Evolutionary conservation across 2,329 filamentous ascomycete genomes (phyloP).

Genomic region (Rutstroemia sydowiana): DNA sequence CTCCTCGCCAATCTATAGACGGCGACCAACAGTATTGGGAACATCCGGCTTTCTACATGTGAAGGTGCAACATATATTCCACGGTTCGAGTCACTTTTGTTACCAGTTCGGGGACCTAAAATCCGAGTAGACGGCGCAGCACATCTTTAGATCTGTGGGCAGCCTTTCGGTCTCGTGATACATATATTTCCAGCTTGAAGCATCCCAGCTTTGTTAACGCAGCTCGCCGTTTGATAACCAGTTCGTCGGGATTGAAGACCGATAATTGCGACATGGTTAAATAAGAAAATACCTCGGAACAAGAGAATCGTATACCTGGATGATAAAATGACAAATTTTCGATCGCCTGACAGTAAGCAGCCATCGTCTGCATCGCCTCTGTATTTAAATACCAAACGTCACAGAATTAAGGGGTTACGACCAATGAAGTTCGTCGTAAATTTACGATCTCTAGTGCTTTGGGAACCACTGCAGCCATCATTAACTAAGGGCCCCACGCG

Average conservation of each 20-base stretch:
- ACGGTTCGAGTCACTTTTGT: conserved; percentile 7
- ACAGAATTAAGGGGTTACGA: too few relatives aligned
- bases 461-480: too few relatives aligned
- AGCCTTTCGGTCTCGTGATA: conserved; percentile 5
- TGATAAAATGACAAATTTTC: not conserved
- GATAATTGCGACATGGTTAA: not conserved
- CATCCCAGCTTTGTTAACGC: not conserved
- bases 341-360: not conserved
- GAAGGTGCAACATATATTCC: conserved; percentile 4
- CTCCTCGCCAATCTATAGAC: conserved; percentile 11
- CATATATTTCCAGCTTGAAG: conserved; percentile 4
- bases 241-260: conserved; percentile 8
- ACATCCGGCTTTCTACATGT: conserved; percentile 9
- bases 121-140: conserved; percentile 12
- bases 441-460: too few relatives aligned
- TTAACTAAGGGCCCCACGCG: too few relatives aligned
- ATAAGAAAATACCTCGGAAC: conserved; percentile 2
- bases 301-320: not conserved
- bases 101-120: conserved; percentile 12
- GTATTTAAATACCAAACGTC: too few relatives aligned
- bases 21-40: conserved; percentile 10
- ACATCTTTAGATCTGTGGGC: conserved; percentile 7
- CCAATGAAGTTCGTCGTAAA: too few relatives aligned
- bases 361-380: not conserved
- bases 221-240: conserved; percentile 11